A percentile compares a stretch with the other conserved stretches of the same genome.
Conservation (phyloP, 2,329 filamentous ascomycete species). For the Ophiostoma sp. region DNA sequence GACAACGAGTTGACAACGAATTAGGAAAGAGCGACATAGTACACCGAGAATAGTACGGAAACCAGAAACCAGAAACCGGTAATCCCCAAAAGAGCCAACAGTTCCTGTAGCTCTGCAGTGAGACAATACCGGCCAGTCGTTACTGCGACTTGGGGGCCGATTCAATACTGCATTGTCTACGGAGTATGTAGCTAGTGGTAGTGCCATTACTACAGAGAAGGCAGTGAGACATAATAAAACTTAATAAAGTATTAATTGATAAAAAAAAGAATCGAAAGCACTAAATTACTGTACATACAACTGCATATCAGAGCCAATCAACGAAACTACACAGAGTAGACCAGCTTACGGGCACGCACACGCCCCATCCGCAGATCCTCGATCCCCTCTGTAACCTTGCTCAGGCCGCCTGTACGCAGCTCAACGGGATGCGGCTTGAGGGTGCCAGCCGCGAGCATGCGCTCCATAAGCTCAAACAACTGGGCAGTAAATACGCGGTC, state of each 20-base stretch:
- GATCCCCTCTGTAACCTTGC: slow-evolving; percentile 22
- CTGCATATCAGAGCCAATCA: not conserved
- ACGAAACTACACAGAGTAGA: slow-evolving; percentile 15
- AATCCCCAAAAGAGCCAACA: not conserved
- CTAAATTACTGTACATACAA: too few species aligned
- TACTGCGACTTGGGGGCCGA: slow-evolving; percentile 1
- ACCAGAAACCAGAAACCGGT: not conserved
- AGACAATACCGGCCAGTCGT: not conserved
- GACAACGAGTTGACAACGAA: not conserved
- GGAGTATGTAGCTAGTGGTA: not conserved
- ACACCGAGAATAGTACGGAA: slow-evolving; percentile 9
- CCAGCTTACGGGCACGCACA: slow-evolving; percentile 24
- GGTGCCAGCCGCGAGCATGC: slow-evolving; percentile 22
- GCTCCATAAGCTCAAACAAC: slow-evolving; percentile 19
- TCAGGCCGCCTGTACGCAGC: slow-evolving; percentile 21
- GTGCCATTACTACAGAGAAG: not conserved
- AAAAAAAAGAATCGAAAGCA: not conserved
- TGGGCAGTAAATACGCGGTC: slow-evolving; percentile 22
- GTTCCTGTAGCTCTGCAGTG: not conserved
- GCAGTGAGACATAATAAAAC: not conserved
- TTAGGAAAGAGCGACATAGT: not conserved
- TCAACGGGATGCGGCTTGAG: slow-evolving; percentile 25
- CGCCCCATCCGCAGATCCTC: slow-evolving; percentile 25
- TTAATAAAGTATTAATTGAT: not conserved
- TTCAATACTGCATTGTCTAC: not conserved